Evolutionary conservation across 176 grass and related monocot species (phyloP).

Genomic region (Eragrostis curvula): DNA sequence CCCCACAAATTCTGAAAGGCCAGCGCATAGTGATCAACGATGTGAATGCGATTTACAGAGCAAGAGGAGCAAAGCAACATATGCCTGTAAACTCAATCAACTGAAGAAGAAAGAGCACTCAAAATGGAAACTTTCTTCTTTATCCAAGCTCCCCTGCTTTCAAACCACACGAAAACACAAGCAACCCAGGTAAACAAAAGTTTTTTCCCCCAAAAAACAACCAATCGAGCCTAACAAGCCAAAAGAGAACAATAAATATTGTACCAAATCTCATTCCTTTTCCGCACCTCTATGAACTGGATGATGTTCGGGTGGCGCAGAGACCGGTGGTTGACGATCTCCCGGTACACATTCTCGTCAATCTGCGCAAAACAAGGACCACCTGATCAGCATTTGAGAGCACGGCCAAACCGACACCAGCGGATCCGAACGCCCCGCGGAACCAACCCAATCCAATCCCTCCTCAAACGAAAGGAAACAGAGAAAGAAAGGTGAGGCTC

Average conservation of each 20-base stretch:
- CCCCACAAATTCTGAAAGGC: constrained; percentile 25
- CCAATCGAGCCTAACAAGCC: neutral
- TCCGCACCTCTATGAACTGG: constrained; percentile 60
- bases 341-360: constrained; percentile 60
- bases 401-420: neutral
- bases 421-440: neutral
- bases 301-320: constrained; percentile 61
- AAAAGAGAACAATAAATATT: constrained; percentile 15
- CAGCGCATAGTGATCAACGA: neutral
- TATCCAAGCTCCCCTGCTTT: neutral
- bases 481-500: neutral
- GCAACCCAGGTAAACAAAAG: neutral
- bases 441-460: neutral
- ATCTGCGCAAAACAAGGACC: constrained; percentile 38
- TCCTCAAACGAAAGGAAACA: neutral
- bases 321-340: constrained; percentile 64
- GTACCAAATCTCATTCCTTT: neutral
- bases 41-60: constrained; percentile 20
- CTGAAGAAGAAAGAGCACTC: too few relatives aligned
- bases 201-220: neutral
- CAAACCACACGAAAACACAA: neutral
- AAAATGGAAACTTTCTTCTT: neutral
- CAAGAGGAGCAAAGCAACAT: neutral
- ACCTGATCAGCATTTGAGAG: constrained; percentile 1
- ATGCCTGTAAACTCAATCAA: too few relatives aligned